These are phyloP conservation scores for Naganishia onofrii DNA, from an alignment of 768 basidiomycete genomes.

Conservation along the genomic window DNA sequence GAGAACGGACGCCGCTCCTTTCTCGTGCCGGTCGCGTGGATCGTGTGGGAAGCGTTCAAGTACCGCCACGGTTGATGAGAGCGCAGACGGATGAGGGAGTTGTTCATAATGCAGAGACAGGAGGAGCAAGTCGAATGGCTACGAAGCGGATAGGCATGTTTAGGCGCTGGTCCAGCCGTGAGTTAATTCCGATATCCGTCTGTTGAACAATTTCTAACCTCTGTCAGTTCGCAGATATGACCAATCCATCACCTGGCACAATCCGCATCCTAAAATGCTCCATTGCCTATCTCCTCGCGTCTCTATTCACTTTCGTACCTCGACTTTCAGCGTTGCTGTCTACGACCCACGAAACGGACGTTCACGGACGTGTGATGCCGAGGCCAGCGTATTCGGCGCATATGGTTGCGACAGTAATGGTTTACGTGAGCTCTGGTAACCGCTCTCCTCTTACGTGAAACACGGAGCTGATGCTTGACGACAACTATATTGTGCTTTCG, in stretches of 20 bases:
- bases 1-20: slow-evolving; percentile 5
- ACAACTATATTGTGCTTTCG: too few species aligned
- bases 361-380: slow-evolving; percentile 42
- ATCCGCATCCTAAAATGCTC: slow-evolving; percentile 78
- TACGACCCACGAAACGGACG: slow-evolving; percentile 58
- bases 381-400: slow-evolving; percentile 76
- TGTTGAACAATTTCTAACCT: too few species aligned
- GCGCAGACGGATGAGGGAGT: slow-evolving; percentile 17
- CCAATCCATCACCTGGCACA: background rate
- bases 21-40: background rate
- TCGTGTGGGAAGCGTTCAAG: background rate
- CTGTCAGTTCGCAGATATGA: background rate
- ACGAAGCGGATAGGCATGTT: background rate
- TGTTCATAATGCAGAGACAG: background rate
- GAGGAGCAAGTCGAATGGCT: background rate
- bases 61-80: background rate
- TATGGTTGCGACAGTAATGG: slow-evolving; percentile 73
- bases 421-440: slow-evolving; percentile 69
- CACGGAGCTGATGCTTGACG: background rate
- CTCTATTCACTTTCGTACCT: slow-evolving; percentile 86
- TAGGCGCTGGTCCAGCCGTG: background rate
- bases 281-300: slow-evolving; percentile 82
- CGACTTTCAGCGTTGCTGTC: slow-evolving; percentile 60
- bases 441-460: too few species aligned
- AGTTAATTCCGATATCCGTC: too few species aligned